Percentiles rank a stretch among this genome's conserved stretches.
phyloP scores from a whole-genome alignment of 805 yeast species.

The Soucietia sequanensis region DNA sequence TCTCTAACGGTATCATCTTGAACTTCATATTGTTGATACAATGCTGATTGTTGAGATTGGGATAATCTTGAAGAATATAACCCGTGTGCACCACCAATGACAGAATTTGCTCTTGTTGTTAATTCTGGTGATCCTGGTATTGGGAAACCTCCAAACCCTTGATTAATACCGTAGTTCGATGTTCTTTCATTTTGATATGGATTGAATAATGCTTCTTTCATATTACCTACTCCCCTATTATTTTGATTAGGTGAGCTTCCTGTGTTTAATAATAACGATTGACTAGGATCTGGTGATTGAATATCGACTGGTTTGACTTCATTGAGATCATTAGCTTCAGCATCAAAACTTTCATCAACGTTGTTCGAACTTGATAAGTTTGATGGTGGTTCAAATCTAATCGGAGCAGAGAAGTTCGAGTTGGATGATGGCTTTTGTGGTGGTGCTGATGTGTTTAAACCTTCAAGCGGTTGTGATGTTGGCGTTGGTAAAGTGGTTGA shows the following conservation, averaged over 20 bases:
- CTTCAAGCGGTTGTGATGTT: no score
- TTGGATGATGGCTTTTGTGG: no score
- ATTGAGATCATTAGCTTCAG: constrained; percentile 9
- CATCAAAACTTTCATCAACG: constrained; percentile 34
- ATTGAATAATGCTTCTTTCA: constrained; percentile 16
- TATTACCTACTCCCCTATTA: no score
- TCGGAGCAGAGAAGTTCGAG: not conserved
- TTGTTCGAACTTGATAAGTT: constrained; percentile 11
- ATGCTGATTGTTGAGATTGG: constrained; percentile 42
- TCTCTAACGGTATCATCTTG: constrained; percentile 44
- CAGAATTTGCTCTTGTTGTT: constrained; percentile 46
- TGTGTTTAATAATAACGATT: not conserved
- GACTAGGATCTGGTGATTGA: constrained; percentile 8
- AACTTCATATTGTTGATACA: constrained; percentile 45
- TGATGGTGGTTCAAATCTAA: not conserved
- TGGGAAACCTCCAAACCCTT: no score
- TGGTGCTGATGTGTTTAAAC: no score
- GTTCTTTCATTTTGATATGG: constrained; percentile 24
- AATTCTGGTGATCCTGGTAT: constrained; percentile 46
- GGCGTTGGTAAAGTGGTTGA: no score
- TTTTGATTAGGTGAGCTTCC: not conserved
- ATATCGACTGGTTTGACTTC: not conserved
- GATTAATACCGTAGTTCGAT: constrained; percentile 13
- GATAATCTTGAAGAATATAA: constrained; percentile 40
- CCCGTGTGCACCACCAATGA: constrained; percentile 33